Evolutionary conservation across 169 alveolate genomes (phyloP).

Genomic region (Eimeria sp.): DNA sequence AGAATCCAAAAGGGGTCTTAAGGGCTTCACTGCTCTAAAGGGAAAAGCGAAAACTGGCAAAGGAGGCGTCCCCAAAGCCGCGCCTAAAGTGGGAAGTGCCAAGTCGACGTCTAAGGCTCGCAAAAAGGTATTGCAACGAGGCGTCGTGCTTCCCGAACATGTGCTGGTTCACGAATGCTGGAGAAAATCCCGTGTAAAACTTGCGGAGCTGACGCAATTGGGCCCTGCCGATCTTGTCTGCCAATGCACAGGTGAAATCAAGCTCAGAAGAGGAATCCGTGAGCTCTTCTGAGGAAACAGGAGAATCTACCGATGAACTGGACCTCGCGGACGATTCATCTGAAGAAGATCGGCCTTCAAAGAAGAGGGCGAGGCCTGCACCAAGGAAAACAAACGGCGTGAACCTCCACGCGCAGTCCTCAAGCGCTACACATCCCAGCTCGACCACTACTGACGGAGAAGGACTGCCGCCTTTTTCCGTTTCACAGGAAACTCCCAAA

Average conservation of each 20-base stretch:
- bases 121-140: constrained; percentile 11
- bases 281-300: constrained; percentile 36
- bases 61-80: constrained; percentile 38
- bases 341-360: constrained; percentile 49
- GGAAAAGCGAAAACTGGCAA: constrained; percentile 38
- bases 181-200: neutral
- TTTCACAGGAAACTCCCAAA: constrained; percentile 2
- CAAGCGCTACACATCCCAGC: neutral
- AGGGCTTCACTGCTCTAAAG: constrained; percentile 63
- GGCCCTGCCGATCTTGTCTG: neutral
- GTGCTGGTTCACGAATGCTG: neutral
- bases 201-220: neutral
- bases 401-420: constrained; percentile 3
- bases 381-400: constrained; percentile 33
- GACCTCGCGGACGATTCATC: constrained; percentile 45
- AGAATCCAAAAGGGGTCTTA: constrained; percentile 53
- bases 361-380: constrained; percentile 10
- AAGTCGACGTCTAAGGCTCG: constrained; percentile 63
- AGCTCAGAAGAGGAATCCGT: constrained; percentile 64
- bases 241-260: constrained; percentile 5
- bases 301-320: constrained; percentile 42
- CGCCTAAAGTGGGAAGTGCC: constrained; percentile 70
- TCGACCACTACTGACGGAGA: neutral
- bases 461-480: neutral
- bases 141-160: neutral